Base-by-base conservation (phyloP, 176 grass and related monocot species). In the Luzula sylvatica region DNA sequence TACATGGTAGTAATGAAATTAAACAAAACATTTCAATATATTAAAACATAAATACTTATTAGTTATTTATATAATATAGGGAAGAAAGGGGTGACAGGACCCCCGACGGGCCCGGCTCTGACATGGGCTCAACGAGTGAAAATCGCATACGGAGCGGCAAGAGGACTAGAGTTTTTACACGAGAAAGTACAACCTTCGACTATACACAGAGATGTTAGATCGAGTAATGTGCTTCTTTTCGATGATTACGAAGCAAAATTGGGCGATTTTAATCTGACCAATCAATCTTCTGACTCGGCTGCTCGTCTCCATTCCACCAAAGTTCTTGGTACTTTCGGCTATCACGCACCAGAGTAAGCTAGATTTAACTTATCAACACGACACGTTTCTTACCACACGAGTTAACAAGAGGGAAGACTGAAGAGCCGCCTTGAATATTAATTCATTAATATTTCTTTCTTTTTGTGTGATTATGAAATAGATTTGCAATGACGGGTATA, bases 341-440 rank as follows among this genome's bases (percentile, higher is more conserved):
- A 96, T 77, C 90, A 96, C 71, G 90, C 90, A 15, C 90, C 84
- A 0, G 84, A 89, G 90, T 95, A 75, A 72, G n/a, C n/a, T n/a
- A n/a, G n/a, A 1, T 11, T 11, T 1, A 2, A n/a, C 16, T 17
- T 11, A 22, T 18, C 50, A 53, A 21, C 13, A 19, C 15, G 11
- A 53, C 25, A 13, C 8, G 8, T 22, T 53, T 53, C 9, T 16
- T 9, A 53, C 48, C 8, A 1, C 8, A 53, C n/a, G n/a, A n/a
- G n/a, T n/a, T n/a, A n/a, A n/a, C n/a, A n/a, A n/a, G n/a, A n/a
- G n/a, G n/a, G n/a, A n/a, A n/a, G n/a, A n/a, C n/a, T n/a, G n/a
- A n/a, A n/a, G n/a, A n/a, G n/a, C n/a, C n/a, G n/a, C n/a, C n/a
- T n/a, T n/a, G n/a, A n/a, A n/a, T n/a, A n/a, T n/a, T n/a, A n/a